These are phyloP conservation scores for Myriosclerotinia duriaeana DNA, from an alignment of 2,329 filamentous ascomycete genomes.

Conservation along the genomic window DNA sequence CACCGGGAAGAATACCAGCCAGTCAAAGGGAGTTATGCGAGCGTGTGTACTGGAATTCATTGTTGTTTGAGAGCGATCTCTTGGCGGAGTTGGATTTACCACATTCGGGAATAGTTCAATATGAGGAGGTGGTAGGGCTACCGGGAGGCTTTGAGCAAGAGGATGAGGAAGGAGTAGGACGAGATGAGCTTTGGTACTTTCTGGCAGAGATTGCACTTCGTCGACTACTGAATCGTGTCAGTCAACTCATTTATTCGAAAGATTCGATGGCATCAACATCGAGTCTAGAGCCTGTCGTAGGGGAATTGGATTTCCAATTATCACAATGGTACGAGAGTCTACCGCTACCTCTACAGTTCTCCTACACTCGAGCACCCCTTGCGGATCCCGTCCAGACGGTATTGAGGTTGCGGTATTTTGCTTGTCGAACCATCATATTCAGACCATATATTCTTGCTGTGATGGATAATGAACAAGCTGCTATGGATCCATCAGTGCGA, in stretches of 20 bases:
- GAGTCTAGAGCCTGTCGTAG: slow-evolving; percentile 73
- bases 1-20: slow-evolving; percentile 67
- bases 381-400: slow-evolving; percentile 77
- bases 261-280: slow-evolving; percentile 69
- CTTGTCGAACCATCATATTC: slow-evolving; percentile 83
- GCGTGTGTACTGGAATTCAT: slow-evolving; percentile 80
- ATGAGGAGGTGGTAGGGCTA: slow-evolving; percentile 76
- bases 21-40: slow-evolving; percentile 72
- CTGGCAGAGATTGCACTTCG: slow-evolving; percentile 78
- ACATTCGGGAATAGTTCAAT: slow-evolving; percentile 78
- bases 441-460: slow-evolving; percentile 80
- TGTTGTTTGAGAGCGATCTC: slow-evolving; percentile 78
- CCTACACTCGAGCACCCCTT: slow-evolving; percentile 65
- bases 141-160: slow-evolving; percentile 72
- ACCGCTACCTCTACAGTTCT: slow-evolving; percentile 73
- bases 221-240: slow-evolving; percentile 73
- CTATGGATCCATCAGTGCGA: slow-evolving; percentile 68
- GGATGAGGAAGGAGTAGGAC: slow-evolving; percentile 65
- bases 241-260: slow-evolving; percentile 76
- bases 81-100: slow-evolving; percentile 77
- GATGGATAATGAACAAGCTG: slow-evolving; percentile 71
- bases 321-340: slow-evolving; percentile 83
- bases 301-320: slow-evolving; percentile 78
- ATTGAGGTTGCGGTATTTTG: slow-evolving; percentile 75
- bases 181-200: slow-evolving; percentile 84